Percentiles rank a stretch among this genome's conserved stretches.
Conservation (phyloP, 208 protist species). For the Vickermania spadyakhi region DNA sequence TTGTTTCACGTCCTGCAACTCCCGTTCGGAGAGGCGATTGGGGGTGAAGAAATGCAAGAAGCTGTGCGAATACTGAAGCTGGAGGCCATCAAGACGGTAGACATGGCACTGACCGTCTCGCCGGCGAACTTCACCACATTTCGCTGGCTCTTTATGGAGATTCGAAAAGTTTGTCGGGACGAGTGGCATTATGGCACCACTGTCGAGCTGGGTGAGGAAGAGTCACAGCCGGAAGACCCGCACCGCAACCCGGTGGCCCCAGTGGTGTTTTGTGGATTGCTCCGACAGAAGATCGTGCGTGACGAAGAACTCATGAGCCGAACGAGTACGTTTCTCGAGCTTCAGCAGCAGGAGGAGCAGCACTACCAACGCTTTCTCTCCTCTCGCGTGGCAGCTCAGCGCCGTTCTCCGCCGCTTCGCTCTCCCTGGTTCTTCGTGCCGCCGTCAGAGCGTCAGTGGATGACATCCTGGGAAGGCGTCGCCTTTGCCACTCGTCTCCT, state of each 20-base stretch:
- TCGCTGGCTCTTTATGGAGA: conserved; percentile 29
- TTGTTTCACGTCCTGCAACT: conserved; percentile 10
- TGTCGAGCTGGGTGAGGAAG: neutral
- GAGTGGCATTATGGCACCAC: neutral
- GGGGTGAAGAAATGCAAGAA: conserved; percentile 3
- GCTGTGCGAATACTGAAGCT: conserved; percentile 22
- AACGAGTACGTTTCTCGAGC: neutral
- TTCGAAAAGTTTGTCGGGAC: neutral
- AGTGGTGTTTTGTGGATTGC: conserved; percentile 5
- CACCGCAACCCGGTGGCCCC: neutral
- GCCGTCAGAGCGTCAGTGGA: neutral
- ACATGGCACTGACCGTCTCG: conserved; percentile 24
- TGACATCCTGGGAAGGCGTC: neutral
- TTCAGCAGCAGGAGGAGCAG: neutral
- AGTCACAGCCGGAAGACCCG: neutral
- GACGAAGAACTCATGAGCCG: neutral
- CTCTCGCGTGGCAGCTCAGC: neutral
- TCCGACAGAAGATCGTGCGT: neutral
- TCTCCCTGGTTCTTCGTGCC: neutral
- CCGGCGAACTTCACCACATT: conserved; percentile 20
- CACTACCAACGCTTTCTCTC: neutral
- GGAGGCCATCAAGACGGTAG: conserved; percentile 46
- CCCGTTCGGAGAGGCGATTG: neutral
- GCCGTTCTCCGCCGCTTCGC: neutral
- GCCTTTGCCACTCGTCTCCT: neutral